These are phyloP conservation scores for Oryza meyeriana DNA, from an alignment of 176 grass and related monocot genomes.

Conservation along the genomic window DNA sequence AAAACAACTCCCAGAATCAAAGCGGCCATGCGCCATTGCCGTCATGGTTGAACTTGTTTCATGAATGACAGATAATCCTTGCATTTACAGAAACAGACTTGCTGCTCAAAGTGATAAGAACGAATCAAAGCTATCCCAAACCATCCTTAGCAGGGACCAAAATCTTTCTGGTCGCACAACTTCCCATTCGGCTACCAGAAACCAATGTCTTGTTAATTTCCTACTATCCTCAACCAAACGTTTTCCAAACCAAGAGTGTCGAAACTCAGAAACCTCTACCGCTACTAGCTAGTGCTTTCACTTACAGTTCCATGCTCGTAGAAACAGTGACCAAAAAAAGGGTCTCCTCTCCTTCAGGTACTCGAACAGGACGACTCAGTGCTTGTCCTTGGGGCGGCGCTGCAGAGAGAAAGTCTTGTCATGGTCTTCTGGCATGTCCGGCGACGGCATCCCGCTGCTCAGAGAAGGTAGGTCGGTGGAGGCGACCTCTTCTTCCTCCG, in stretches of 20 bases:
- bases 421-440: background rate
- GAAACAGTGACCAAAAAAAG: slow-evolving; percentile 14
- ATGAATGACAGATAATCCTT: background rate
- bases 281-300: slow-evolving; percentile 5
- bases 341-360: slow-evolving; percentile 1
- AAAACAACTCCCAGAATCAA: background rate
- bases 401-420: slow-evolving; percentile 30
- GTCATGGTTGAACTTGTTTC: background rate
- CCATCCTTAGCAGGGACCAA: background rate
- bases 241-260: background rate
- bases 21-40: background rate
- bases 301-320: background rate
- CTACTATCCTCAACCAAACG: slow-evolving; percentile 11
- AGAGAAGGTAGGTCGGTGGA: background rate
- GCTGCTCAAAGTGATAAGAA: background rate
- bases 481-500: background rate
- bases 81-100: slow-evolving; percentile 22
- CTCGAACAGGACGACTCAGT: background rate
- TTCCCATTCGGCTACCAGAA: background rate
- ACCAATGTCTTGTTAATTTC: slow-evolving; percentile 12
- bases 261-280: background rate
- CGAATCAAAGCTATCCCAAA: background rate
- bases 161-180: background rate
- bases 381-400: background rate
- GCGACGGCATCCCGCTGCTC: slow-evolving; percentile 13